phyloP scores from a whole-genome alignment of 495 filamentous ascomycete genomes.

The Penicillium flavigenum region DNA sequence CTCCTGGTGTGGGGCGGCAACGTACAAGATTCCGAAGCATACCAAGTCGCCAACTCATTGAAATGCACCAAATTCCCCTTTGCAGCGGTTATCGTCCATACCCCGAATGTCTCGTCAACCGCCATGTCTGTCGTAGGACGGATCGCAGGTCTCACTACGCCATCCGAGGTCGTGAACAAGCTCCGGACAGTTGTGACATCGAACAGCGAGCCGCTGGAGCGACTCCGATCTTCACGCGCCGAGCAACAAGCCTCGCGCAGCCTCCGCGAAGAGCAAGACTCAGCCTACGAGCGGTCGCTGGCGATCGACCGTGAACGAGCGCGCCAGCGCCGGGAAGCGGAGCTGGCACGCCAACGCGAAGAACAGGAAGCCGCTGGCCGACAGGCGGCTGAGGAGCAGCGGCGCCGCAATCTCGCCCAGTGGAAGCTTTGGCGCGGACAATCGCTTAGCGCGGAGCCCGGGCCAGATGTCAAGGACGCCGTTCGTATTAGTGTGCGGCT shows the following conservation, averaged over 20 bases:
- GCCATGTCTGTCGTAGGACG: slow-evolving; percentile 85
- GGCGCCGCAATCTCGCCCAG: slow-evolving; percentile 56
- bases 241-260: slow-evolving; percentile 75
- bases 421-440: slow-evolving; percentile 82
- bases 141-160: slow-evolving; percentile 64
- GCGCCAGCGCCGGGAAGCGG: slow-evolving; percentile 69
- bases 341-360: slow-evolving; percentile 61
- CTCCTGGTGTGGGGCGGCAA: slow-evolving; percentile 89
- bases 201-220: slow-evolving; percentile 66
- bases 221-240: slow-evolving; percentile 64
- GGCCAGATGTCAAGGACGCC: slow-evolving; percentile 58
- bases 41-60: slow-evolving; percentile 81
- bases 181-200: slow-evolving; percentile 67
- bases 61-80: slow-evolving; percentile 89
- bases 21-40: slow-evolving; percentile 87
- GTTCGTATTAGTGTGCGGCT: slow-evolving; percentile 83
- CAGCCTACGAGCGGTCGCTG: slow-evolving; percentile 86
- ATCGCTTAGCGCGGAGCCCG: slow-evolving; percentile 67
- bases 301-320: slow-evolving; percentile 83
- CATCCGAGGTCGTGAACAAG: slow-evolving; percentile 66
- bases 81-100: slow-evolving; percentile 78
- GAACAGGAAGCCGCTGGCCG: slow-evolving; percentile 63
- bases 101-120: slow-evolving; percentile 72
- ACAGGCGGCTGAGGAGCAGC: slow-evolving; percentile 60
- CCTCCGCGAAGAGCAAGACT: slow-evolving; percentile 80